Percentiles rank a stretch among this genome's conserved stretches.
These are phyloP conservation scores for Boletus reticulatus DNA, from an alignment of 768 basidiomycete species.

Conservation along the genomic window DNA sequence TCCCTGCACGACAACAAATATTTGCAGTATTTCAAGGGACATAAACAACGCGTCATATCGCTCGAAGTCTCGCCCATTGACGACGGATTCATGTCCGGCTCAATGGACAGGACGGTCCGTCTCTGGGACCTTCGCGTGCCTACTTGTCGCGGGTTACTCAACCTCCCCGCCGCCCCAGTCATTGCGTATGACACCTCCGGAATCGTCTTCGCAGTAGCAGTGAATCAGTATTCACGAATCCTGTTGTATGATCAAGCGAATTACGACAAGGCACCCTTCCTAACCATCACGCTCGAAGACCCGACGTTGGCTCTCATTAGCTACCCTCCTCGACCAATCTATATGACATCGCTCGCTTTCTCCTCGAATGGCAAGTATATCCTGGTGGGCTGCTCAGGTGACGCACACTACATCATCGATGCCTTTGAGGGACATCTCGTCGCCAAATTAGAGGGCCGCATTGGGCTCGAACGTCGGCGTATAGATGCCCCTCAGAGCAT, in stretches of 20 bases:
- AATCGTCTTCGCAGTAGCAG: constrained; percentile 81
- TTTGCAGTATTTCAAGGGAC: constrained; percentile 93
- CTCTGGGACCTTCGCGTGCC: constrained; percentile 91
- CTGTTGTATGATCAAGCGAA: constrained; percentile 83
- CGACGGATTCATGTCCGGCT: constrained; percentile 94
- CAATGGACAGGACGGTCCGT: constrained; percentile 91
- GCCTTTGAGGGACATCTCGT: constrained; percentile 83
- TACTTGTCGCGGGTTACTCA: constrained; percentile 73
- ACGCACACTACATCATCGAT: constrained; percentile 92
- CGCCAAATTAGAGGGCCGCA: constrained; percentile 82
- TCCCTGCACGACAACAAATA: constrained; percentile 97
- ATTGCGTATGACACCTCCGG: constrained; percentile 84
- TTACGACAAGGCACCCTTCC: constrained; percentile 91
- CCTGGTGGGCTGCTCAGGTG: constrained; percentile 88
- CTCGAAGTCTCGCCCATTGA: constrained; percentile 90
- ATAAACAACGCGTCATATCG: constrained; percentile 85
- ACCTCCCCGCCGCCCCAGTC: constrained; percentile 71
- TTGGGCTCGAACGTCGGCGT: constrained; percentile 73
- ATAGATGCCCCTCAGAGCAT: constrained; percentile 50
- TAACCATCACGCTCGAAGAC: constrained; percentile 80
- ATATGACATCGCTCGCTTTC: constrained; percentile 89
- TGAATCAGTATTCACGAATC: constrained; percentile 80
- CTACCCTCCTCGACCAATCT: constrained; percentile 84
- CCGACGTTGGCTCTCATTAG: constrained; percentile 69
- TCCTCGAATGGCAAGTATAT: constrained; percentile 89